These are phyloP conservation scores for Aleurites moluccanus DNA, from an alignment of 441 rosid species.

Conservation along the genomic window DNA sequence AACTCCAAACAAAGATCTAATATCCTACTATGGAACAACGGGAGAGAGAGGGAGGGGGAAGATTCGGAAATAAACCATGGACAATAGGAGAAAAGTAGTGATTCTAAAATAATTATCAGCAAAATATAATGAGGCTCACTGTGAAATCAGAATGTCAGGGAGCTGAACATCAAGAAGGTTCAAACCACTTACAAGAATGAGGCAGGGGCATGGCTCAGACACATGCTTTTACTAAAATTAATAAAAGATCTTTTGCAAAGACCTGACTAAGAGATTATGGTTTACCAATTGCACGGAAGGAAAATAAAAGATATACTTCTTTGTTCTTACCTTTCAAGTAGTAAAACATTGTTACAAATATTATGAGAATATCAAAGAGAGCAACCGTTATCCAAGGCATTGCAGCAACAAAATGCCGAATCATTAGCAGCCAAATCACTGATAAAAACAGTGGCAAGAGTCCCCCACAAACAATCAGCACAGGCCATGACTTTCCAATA, in stretches of 20 bases:
- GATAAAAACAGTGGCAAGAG: conserved; percentile 85
- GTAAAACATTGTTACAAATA: conserved; percentile 82
- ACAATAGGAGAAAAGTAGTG: neutral
- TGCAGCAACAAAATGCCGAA: conserved; percentile 89
- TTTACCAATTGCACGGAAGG: neutral
- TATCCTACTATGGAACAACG: neutral
- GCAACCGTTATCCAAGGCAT: conserved; percentile 99
- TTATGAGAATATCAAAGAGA: conserved; percentile 74
- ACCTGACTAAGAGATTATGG: neutral
- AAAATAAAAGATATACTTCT: neutral
- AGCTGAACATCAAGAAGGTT: conserved; percentile 4
- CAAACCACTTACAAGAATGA: neutral
- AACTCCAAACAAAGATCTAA: neutral
- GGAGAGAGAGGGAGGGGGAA: neutral
- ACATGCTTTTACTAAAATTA: neutral
- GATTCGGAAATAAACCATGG: neutral
- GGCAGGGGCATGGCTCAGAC: neutral
- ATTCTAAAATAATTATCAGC: neutral
- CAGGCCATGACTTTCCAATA: conserved; percentile 90
- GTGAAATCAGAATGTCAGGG: neutral
- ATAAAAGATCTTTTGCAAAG: neutral
- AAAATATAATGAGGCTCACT: neutral
- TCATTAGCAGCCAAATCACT: conserved; percentile 84
- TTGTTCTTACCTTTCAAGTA: conserved; percentile 72
- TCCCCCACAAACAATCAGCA: conserved; percentile 92